Conservation (phyloP, 352 stramenopile genomes). For the Blastocystis hominis region DNA sequence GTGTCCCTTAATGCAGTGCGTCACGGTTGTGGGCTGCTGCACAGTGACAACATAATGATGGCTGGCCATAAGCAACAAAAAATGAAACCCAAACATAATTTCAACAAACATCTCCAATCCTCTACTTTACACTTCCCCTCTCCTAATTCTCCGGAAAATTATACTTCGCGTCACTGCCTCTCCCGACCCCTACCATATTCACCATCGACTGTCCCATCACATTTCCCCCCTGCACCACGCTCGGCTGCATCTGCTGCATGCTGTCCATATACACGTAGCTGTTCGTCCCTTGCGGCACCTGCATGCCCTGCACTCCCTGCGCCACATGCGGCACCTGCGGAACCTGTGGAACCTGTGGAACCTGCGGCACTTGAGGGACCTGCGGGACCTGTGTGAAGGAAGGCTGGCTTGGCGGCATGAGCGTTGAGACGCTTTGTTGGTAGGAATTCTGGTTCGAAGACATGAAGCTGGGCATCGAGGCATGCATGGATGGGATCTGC, state of each 20-base stretch:
- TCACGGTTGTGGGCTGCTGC: constrained; percentile 33
- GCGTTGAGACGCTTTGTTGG: not conserved
- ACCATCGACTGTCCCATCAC: constrained; percentile 12
- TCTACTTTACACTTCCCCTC: not conserved
- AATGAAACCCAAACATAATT: not conserved
- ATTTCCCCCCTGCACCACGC: not conserved
- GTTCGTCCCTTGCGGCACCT: not conserved
- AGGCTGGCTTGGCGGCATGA: not conserved
- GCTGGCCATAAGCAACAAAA: not conserved
- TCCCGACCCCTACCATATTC: not conserved
- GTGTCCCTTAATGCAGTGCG: constrained; percentile 44
- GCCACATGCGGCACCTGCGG: too few relatives aligned
- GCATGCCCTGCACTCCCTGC: too few relatives aligned
- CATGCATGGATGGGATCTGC: not conserved
- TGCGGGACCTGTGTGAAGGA: not conserved
- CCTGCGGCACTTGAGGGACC: too few relatives aligned
- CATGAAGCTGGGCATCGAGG: not conserved
- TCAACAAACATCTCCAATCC: not conserved
- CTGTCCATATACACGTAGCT: constrained; percentile 29
- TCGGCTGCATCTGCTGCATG: not conserved
- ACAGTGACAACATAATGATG: constrained; percentile 48
- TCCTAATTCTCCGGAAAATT: not conserved
- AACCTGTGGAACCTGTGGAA: too few relatives aligned
- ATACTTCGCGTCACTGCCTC: not conserved
- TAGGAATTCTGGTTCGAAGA: not conserved